phyloP scores from a whole-genome alignment of 129 eudicot genomes.

The Flaveria bidentis region DNA sequence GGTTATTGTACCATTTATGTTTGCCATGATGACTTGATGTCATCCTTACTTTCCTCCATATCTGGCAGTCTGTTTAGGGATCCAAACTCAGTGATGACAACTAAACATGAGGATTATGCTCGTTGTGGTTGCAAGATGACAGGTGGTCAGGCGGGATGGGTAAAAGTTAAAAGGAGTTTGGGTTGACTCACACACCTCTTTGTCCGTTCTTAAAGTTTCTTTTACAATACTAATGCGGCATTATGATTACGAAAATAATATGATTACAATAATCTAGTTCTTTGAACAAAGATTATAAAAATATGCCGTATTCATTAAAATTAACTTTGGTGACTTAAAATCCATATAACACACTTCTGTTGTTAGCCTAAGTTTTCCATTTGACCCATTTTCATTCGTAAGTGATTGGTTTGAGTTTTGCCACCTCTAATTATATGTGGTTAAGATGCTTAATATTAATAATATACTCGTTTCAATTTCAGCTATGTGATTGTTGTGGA shows the following conservation, averaged over 20 bases:
- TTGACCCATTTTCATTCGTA: too few relatives aligned
- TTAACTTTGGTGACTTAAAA: too few relatives aligned
- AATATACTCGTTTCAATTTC: constrained; percentile 14
- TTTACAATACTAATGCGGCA: not conserved
- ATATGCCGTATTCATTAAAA: too few relatives aligned
- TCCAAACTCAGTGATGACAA: too few relatives aligned
- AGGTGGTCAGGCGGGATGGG: too few relatives aligned
- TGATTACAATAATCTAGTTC: not conserved
- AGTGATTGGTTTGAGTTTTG: too few relatives aligned
- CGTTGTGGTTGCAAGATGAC: too few relatives aligned
- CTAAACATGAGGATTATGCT: too few relatives aligned
- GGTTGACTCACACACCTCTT: not conserved
- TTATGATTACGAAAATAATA: not conserved
- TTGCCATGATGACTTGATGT: too few relatives aligned
- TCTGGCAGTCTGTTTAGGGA: too few relatives aligned
- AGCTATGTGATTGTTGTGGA: constrained; percentile 95
- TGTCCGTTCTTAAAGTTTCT: not conserved
- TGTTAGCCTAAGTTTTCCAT: not conserved
- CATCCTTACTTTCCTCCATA: too few relatives aligned
- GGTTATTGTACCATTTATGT: constrained; percentile 36
- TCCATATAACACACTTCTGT: not conserved
- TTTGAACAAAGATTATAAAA: not conserved
- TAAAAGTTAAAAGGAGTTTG: not conserved
- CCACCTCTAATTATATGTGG: not conserved
- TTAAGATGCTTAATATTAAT: too few relatives aligned